phyloP scores from a whole-genome alignment of 2,329 filamentous ascomycete genomes.

The Xylariomycetidae sp. region DNA sequence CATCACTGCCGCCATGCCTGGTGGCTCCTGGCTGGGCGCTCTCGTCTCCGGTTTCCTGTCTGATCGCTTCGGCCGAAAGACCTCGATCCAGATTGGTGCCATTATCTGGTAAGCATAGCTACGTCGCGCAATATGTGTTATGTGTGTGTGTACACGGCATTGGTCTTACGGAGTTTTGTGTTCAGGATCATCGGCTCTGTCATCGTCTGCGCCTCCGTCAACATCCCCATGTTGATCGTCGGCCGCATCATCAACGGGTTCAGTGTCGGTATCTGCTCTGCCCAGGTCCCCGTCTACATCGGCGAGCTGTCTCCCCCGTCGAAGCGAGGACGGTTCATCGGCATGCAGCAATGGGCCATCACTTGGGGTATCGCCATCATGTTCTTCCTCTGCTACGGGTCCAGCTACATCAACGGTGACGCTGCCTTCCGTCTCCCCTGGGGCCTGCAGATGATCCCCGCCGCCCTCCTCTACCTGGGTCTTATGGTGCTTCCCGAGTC shows the following conservation, averaged over 20 bases:
- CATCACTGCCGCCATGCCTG: conserved; percentile 66
- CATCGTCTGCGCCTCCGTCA: conserved; percentile 38
- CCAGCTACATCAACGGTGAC: conserved; percentile 34
- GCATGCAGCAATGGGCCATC: conserved; percentile 40
- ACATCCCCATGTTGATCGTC: conserved; percentile 54
- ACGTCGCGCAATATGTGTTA: too few relatives aligned
- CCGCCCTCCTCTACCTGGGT: conserved; percentile 34
- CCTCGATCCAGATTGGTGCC: conserved; percentile 43
- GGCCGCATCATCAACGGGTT: conserved; percentile 67
- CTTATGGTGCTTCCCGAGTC: conserved; percentile 41
- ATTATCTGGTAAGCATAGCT: conserved; percentile 46
- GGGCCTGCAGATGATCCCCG: conserved; percentile 42
- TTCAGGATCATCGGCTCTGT: conserved; percentile 42
- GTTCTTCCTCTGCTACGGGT: conserved; percentile 43
- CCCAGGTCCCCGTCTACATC: conserved; percentile 66
- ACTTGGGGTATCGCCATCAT: conserved; percentile 43
- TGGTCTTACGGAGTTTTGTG: neutral
- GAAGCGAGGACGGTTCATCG: conserved; percentile 36
- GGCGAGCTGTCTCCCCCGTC: conserved; percentile 53
- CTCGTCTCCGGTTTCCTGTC: conserved; percentile 53
- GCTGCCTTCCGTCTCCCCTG: conserved; percentile 46
- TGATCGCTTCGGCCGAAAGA: conserved; percentile 45
- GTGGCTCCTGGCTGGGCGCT: conserved; percentile 62
- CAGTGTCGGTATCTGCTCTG: conserved; percentile 65
- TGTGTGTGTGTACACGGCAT: too few relatives aligned